Percentiles rank a stretch among this genome's conserved stretches.
phyloP scores from a whole-genome alignment of 2,329 filamentous ascomycete genomes.

The Ascochyta viciae-villosae region DNA sequence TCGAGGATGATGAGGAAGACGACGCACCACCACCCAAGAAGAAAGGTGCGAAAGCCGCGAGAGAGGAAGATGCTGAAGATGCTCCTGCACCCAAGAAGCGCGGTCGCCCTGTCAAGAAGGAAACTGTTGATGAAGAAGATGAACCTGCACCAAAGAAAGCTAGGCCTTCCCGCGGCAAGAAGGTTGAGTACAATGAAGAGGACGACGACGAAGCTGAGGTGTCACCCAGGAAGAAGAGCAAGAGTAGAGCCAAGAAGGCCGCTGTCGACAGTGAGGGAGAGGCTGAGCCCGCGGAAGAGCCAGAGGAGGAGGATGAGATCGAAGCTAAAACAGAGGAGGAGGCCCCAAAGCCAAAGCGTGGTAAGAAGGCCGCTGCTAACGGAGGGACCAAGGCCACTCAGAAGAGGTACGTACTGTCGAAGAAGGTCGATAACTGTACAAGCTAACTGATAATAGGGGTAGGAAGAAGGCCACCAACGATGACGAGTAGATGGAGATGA shows the following conservation, averaged over 20 bases:
- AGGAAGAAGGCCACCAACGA: constrained; percentile 32
- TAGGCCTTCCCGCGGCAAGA: constrained; percentile 30
- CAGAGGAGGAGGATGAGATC: constrained; percentile 21
- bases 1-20: constrained; percentile 42
- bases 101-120: constrained; percentile 35
- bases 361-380: constrained; percentile 27
- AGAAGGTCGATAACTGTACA: not conserved
- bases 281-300: constrained; percentile 15
- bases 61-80: constrained; percentile 35
- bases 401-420: constrained; percentile 35
- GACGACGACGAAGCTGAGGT: constrained; percentile 34
- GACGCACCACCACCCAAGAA: constrained; percentile 38
- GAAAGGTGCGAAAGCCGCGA: constrained; percentile 14
- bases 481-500: constrained; percentile 23
- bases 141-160: constrained; percentile 42
- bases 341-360: constrained; percentile 32
- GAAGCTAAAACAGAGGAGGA: constrained; percentile 24
- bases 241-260: constrained; percentile 37
- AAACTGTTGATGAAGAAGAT: constrained; percentile 37
- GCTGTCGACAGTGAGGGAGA: constrained; percentile 29
- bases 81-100: constrained; percentile 44
- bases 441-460: constrained; percentile 26
- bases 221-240: constrained; percentile 28
- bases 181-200: constrained; percentile 35
- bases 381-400: constrained; percentile 30